Conservation (phyloP, 768 basidiomycete genomes). For the Tulasnella sp. region DNA sequence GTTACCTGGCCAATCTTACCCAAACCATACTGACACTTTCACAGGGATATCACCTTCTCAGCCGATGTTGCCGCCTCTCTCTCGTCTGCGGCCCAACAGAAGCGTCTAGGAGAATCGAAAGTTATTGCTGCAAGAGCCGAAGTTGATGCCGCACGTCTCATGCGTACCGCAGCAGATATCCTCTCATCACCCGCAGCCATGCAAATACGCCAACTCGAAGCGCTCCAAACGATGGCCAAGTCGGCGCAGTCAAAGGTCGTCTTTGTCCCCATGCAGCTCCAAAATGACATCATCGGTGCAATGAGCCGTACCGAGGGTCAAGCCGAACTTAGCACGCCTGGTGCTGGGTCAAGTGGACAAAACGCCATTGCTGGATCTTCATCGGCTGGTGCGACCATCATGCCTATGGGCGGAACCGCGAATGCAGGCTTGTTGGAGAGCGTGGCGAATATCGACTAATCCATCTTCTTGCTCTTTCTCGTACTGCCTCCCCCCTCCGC, state of each 20-base stretch:
- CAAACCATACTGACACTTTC: constrained; percentile 24
- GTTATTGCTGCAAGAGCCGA: constrained; percentile 93
- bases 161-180: constrained; percentile 95
- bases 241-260: constrained; percentile 80
- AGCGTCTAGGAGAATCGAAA: constrained; percentile 92
- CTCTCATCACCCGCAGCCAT: constrained; percentile 89
- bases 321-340: background rate
- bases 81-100: constrained; percentile 92
- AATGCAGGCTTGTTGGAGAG: background rate
- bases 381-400: no score
- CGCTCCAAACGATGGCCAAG: constrained; percentile 90
- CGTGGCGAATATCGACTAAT: background rate
- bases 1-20: background rate
- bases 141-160: constrained; percentile 87
- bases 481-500: no score
- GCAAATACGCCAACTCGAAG: constrained; percentile 96
- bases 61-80: constrained; percentile 80
- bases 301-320: constrained; percentile 2
- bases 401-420: no score
- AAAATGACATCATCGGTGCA: constrained; percentile 16
- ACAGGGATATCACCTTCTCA: constrained; percentile 75
- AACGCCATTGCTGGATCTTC: background rate
- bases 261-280: constrained; percentile 66
- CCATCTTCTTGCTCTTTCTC: no score
- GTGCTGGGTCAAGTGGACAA: background rate